Percentiles rank a stretch among this genome's conserved stretches.
Evolutionary conservation across 2,329 filamentous ascomycete species (phyloP).

Genomic region (Alternaria sp.): DNA sequence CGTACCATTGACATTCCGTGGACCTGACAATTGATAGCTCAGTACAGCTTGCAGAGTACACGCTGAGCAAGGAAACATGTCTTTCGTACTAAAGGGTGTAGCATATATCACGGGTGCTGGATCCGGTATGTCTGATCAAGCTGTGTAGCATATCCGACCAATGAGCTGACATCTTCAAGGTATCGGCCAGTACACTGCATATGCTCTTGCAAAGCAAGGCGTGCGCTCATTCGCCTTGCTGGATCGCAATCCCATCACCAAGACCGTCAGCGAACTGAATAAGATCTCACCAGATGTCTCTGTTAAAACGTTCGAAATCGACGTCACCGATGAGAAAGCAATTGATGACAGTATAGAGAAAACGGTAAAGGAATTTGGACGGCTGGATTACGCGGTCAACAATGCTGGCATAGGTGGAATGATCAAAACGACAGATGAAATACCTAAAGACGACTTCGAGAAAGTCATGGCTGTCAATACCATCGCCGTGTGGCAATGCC

Average conservation of each 20-base stretch:
- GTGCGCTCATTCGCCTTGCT: slow-evolving; percentile 58
- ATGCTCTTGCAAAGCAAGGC: slow-evolving; percentile 59
- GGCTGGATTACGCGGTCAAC: slow-evolving; percentile 65
- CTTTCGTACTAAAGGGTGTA: slow-evolving; percentile 54
- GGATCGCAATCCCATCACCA: slow-evolving; percentile 54
- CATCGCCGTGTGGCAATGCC: slow-evolving; percentile 65
- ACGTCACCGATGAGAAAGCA: slow-evolving; percentile 57
- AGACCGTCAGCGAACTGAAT: slow-evolving; percentile 48
- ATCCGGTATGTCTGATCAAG: slow-evolving; percentile 48
- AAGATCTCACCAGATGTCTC: slow-evolving; percentile 52
- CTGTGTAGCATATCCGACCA: background rate
- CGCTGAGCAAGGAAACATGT: slow-evolving; percentile 38
- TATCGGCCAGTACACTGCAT: slow-evolving; percentile 59
- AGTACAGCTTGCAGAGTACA: background rate
- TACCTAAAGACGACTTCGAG: slow-evolving; percentile 59
- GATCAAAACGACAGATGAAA: slow-evolving; percentile 56
- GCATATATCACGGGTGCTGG: slow-evolving; percentile 61
- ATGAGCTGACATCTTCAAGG: slow-evolving; percentile 44
- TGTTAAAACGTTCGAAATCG: slow-evolving; percentile 53
- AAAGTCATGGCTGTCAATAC: slow-evolving; percentile 63
- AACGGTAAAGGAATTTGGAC: slow-evolving; percentile 58
- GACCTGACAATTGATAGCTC: background rate
- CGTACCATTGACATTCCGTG: background rate
- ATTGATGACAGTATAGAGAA: slow-evolving; percentile 56
- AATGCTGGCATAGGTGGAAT: slow-evolving; percentile 62